phyloP scores from a whole-genome alignment of 257 asterid species.

The Solanum tacnaense region DNA sequence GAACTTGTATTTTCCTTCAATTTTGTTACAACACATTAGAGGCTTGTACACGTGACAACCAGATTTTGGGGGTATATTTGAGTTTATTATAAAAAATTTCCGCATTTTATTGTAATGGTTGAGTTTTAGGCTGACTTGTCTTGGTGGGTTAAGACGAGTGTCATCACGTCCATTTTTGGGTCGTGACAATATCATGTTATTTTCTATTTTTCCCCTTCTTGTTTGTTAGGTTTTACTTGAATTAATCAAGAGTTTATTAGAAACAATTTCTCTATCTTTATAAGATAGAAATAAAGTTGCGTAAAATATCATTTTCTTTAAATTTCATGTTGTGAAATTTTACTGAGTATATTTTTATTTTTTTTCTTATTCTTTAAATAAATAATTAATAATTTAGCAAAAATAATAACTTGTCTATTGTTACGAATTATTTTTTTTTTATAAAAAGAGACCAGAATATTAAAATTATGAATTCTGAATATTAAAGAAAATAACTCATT shows the following conservation, averaged over 20 bases:
- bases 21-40: no score
- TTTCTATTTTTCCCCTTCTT: neutral
- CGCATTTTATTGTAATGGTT: no score
- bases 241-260: neutral
- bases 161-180: no score
- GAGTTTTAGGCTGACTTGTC: no score
- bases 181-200: no score
- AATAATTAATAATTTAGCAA: neutral
- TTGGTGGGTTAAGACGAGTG: no score
- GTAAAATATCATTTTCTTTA: fast-evolving
- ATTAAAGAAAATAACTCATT: neutral
- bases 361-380: neutral
- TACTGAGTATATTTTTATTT: neutral
- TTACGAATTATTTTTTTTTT: neutral
- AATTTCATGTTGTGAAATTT: neutral
- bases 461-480: neutral
- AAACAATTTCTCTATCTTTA: no score
- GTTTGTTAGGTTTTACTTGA: no score
- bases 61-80: no score
- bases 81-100: no score
- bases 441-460: neutral
- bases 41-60: no score
- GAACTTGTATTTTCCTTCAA: no score
- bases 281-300: neutral
- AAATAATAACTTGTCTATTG: neutral